Base-by-base conservation (phyloP, 1,284 basidiomycete genomes). In the Moniliophthora roreri region DNA sequence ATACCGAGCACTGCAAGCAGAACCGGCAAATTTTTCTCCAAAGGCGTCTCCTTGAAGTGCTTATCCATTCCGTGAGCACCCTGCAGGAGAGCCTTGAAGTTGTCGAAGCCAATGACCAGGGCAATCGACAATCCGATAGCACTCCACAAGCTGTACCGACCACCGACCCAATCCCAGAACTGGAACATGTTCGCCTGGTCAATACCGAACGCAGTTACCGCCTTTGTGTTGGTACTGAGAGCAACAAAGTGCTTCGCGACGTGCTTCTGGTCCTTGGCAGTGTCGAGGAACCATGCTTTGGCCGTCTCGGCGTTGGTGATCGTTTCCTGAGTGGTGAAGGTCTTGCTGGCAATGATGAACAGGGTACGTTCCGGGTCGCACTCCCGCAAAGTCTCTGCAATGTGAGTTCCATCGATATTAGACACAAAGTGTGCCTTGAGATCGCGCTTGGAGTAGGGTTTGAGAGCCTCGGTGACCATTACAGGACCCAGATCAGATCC, bases 81-180 rank as follows among this genome's bases (percentile, higher is more conserved):
- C 62, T 82, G 80, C 55, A 99, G 81, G 51, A 99, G 76, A 69
- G 91, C 78, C 71, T 92, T 87, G 70, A 98, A 99, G 81, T 96
- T 91, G 42, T 97, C 91, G 69, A 86, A 98, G 5, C 96, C 97
- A 62, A 98, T 91, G 54, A 88, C 87, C 54, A 99, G 79, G 51
- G 92, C 91, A 70, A 99, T 98, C 47, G 91, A 92, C 49, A 99
- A 81, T 58, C 96, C 97, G 63, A 99, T 98, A 28, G 97, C 95
- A 58, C 92, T 94, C 96, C 97, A 99, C 63, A 99, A 82, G 62
- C 91, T 95, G 83, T 99, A 99, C 60, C 96, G 87, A 39, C 97
- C 96, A 60, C 96, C 96, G 60, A 99, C 96, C 97, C 97, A 99
- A 75, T 99, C 97, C 96, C 96, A 99, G 85, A 99, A 99, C 70